phyloP scores from a whole-genome alignment of 2,329 filamentous ascomycete species.

The Fusarium sp. region DNA sequence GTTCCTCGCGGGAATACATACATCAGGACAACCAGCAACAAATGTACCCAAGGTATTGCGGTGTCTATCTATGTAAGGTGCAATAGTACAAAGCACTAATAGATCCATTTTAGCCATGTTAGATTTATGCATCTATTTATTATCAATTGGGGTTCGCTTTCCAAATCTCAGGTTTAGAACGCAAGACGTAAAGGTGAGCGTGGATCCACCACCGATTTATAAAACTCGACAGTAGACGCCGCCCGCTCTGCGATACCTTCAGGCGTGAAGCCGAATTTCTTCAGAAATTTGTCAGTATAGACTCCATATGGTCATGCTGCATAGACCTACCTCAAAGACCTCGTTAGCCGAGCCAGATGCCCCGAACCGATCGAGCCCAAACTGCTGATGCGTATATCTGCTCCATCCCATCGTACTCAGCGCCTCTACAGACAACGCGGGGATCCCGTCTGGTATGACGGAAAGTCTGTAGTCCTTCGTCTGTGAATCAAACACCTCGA shows the following conservation, averaged over 20 bases:
- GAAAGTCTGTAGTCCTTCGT: constrained; percentile 93
- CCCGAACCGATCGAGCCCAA: constrained; percentile 98
- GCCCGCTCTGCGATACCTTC: constrained; percentile 97
- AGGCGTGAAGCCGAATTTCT: constrained; percentile 99
- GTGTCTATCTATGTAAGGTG: too few species aligned
- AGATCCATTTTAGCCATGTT: too few species aligned
- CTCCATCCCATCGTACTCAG: constrained; percentile 99
- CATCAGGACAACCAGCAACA: too few species aligned
- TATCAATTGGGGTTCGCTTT: too few species aligned
- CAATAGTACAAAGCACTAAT: too few species aligned
- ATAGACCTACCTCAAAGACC: constrained; percentile 83
- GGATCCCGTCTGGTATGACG: constrained; percentile 93
- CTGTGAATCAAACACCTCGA: constrained; percentile 96
- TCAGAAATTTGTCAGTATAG: too few species aligned
- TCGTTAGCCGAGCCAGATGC: constrained; percentile 97
- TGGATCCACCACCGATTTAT: constrained; percentile 66
- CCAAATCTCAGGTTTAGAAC: too few species aligned
- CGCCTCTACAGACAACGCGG: constrained; percentile 92
- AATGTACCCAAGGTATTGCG: too few species aligned
- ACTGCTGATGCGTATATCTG: constrained; percentile 99
- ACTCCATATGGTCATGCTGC: too few species aligned
- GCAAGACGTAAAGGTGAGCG: too few species aligned
- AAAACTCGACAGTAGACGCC: constrained; percentile 92
- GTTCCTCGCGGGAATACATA: too few species aligned
- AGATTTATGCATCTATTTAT: too few species aligned